Percentiles rank a stretch among this genome's conserved stretches.
Conservation (phyloP, 2,329 filamentous ascomycete genomes). For the Aspergillus ruber region DNA sequence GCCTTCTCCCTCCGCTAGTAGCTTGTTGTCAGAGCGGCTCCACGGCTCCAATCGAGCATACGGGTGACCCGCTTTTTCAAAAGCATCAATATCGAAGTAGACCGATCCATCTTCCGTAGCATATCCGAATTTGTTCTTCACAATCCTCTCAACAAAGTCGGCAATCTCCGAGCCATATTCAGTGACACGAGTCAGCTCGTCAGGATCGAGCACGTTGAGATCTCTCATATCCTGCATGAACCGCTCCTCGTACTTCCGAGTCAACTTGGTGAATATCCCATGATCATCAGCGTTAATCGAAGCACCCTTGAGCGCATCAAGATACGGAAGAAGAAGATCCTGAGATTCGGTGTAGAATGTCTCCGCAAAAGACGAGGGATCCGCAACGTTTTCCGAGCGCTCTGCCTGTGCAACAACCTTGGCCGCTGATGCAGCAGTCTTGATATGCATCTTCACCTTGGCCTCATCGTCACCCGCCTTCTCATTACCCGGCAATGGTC, state of each 20-base stretch:
- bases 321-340: slow-evolving; percentile 71
- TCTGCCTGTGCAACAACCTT: slow-evolving; percentile 41
- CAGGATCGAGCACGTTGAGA: slow-evolving; percentile 76
- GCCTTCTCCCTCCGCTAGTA: slow-evolving; percentile 86
- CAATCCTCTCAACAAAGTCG: slow-evolving; percentile 72
- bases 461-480: slow-evolving; percentile 69
- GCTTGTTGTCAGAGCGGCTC: slow-evolving; percentile 72
- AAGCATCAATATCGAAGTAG: slow-evolving; percentile 85
- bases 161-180: slow-evolving; percentile 87
- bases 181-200: slow-evolving; percentile 81
- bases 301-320: slow-evolving; percentile 59
- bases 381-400: slow-evolving; percentile 12
- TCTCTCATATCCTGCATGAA: slow-evolving; percentile 84
- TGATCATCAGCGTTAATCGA: slow-evolving; percentile 56
- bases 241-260: slow-evolving; percentile 75
- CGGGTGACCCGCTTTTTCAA: slow-evolving; percentile 74
- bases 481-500: slow-evolving; percentile 47
- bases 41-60: slow-evolving; percentile 83
- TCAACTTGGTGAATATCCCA: slow-evolving; percentile 80
- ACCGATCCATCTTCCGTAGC: slow-evolving; percentile 69
- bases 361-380: slow-evolving; percentile 24
- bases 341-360: slow-evolving; percentile 54
- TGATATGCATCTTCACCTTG: slow-evolving; percentile 85
- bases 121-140: slow-evolving; percentile 83
- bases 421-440: slow-evolving; percentile 51